Evolutionary conservation across 2,329 filamentous ascomycete species (phyloP).

Genomic region (Alternaria ethzedia): DNA sequence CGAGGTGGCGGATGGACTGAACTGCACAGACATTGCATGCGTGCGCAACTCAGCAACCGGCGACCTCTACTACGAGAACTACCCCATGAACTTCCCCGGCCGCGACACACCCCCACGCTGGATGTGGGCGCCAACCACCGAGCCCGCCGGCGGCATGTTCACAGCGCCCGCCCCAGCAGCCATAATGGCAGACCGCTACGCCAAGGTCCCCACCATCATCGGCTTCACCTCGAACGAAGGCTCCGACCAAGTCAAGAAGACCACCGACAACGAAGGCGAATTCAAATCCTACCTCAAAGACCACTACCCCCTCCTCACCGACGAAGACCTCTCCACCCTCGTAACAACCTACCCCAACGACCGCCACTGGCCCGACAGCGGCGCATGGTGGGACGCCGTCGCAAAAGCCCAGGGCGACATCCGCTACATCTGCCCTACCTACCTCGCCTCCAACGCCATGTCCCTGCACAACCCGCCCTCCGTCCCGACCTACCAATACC

Average conservation of each 20-base stretch:
- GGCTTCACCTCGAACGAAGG: slow-evolving; percentile 48
- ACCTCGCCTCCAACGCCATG: slow-evolving; percentile 41
- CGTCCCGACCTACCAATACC: slow-evolving; percentile 40
- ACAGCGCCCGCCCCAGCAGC: slow-evolving; percentile 36
- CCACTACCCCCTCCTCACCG: slow-evolving; percentile 58
- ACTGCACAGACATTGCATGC: slow-evolving; percentile 40
- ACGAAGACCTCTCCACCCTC: slow-evolving; percentile 54
- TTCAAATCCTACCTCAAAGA: slow-evolving; percentile 43
- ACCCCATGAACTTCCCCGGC: slow-evolving; percentile 41
- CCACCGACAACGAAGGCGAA: slow-evolving; percentile 47
- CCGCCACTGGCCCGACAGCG: slow-evolving; percentile 42
- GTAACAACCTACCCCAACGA: slow-evolving; percentile 41
- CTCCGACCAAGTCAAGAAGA: slow-evolving; percentile 49
- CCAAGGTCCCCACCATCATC: slow-evolving; percentile 40
- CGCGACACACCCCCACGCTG: slow-evolving; percentile 41
- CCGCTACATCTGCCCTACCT: slow-evolving; percentile 44
- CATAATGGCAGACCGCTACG: slow-evolving; percentile 35
- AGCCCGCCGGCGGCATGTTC: slow-evolving; percentile 37
- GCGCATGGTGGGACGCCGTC: slow-evolving; percentile 41
- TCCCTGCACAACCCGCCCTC: slow-evolving; percentile 31
- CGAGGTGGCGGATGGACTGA: slow-evolving; percentile 38
- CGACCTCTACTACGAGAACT: slow-evolving; percentile 43
- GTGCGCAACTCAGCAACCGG: slow-evolving; percentile 34
- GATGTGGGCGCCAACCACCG: slow-evolving; percentile 46
- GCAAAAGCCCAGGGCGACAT: slow-evolving; percentile 44